These are phyloP conservation scores for Colletotrichum tamarilloi DNA, from an alignment of 2,329 filamentous ascomycete species.

Conservation along the genomic window DNA sequence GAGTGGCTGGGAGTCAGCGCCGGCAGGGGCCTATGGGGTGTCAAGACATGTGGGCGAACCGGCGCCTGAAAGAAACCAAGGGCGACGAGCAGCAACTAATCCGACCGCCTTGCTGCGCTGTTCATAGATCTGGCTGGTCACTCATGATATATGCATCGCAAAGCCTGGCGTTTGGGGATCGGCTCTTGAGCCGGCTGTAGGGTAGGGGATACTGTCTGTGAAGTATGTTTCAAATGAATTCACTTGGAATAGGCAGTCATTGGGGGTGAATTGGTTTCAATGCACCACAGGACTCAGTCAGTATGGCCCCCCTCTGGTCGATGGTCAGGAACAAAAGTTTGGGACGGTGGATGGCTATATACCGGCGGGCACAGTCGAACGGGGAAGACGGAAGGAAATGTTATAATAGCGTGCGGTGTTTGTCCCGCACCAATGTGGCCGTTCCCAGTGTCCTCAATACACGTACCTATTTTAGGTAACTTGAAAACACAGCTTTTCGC, in stretches of 20 bases:
- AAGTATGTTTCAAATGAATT: neutral
- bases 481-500: neutral
- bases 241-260: neutral
- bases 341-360: slow-evolving; percentile 30
- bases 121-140: slow-evolving; percentile 34
- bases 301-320: neutral
- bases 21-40: slow-evolving; percentile 84
- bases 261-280: neutral
- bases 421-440: neutral
- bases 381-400: slow-evolving; percentile 22
- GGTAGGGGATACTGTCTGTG: slow-evolving; percentile 1
- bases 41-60: slow-evolving; percentile 50
- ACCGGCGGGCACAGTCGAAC: slow-evolving; percentile 17
- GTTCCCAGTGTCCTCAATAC: neutral
- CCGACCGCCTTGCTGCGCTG: slow-evolving; percentile 19
- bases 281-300: neutral
- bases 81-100: slow-evolving; percentile 22
- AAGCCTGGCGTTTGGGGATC: slow-evolving; percentile 38
- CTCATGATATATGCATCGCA: slow-evolving; percentile 37
- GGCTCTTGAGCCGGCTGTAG: slow-evolving; percentile 9
- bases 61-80: slow-evolving; percentile 20
- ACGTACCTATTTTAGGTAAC: neutral
- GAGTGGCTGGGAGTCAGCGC: slow-evolving; percentile 89
- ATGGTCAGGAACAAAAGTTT: slow-evolving; percentile 22
- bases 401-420: slow-evolving; percentile 12